A percentile compares a stretch with the other conserved stretches of the same genome.
Evolutionary conservation across 345 rosid species (phyloP).

Genomic region (Eucalyptus lansdowneana): DNA sequence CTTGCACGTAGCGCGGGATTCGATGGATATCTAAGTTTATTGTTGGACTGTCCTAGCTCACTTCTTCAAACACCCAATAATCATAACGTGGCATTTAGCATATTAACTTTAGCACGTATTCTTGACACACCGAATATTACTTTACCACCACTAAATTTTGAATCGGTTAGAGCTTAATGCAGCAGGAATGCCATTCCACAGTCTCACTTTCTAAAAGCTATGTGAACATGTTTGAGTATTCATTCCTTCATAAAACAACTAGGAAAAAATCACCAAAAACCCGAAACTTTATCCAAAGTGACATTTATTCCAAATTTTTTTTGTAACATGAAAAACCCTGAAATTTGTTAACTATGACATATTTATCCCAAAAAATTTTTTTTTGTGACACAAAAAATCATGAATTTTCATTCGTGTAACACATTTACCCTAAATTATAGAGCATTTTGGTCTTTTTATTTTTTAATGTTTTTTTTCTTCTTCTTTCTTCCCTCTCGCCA

Average conservation of each 20-base stretch:
- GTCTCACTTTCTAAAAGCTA: not conserved
- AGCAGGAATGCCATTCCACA: not conserved
- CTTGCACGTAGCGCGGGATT: fast-evolving
- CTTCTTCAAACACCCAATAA: not conserved
- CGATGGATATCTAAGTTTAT: not conserved
- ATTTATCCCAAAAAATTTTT: fast-evolving
- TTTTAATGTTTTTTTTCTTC: too few species aligned
- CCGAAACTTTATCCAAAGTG: too few species aligned
- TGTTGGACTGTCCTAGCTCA: not conserved
- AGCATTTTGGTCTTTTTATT: too few species aligned
- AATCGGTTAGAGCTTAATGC: not conserved
- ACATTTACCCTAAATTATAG: too few species aligned
- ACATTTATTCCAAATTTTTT: too few species aligned
- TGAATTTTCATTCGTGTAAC: too few species aligned
- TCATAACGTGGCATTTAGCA: not conserved
- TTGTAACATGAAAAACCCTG: too few species aligned
- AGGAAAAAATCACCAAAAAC: not conserved
- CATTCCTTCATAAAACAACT: not conserved
- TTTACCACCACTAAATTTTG: not conserved
- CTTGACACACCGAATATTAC: not conserved
- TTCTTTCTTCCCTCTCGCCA: too few species aligned
- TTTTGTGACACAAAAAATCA: too few species aligned
- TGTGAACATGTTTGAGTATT: not conserved
- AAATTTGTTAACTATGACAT: too few species aligned
- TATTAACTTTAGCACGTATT: not conserved